These are phyloP conservation scores for Neurospora sp. DNA, from an alignment of 495 filamentous ascomycete genomes.

Conservation along the genomic window DNA sequence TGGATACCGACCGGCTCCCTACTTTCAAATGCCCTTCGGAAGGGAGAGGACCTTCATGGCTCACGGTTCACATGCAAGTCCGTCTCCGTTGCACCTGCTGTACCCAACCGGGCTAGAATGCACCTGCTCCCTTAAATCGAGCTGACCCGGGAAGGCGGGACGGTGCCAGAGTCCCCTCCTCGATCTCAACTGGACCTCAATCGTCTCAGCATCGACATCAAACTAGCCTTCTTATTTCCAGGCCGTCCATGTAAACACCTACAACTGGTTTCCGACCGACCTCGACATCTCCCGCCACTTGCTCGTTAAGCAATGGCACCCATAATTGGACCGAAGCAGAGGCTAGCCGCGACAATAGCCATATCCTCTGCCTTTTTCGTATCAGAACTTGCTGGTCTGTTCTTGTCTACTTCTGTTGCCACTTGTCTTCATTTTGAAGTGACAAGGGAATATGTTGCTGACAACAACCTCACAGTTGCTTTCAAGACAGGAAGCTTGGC, in stretches of 20 bases:
- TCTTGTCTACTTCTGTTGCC: neutral
- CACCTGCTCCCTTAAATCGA: neutral
- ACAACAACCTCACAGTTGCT: slow-evolving; percentile 40
- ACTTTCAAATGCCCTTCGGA: neutral
- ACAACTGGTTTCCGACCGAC: neutral
- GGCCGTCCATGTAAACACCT: neutral
- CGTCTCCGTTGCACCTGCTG: neutral
- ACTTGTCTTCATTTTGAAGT: neutral
- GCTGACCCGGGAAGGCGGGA: neutral
- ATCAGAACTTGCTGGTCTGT: slow-evolving; percentile 59
- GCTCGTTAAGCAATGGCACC: slow-evolving; percentile 14
- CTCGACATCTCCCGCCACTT: neutral
- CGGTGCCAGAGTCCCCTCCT: neutral
- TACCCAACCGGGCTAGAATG: neutral
- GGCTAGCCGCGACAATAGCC: slow-evolving; percentile 66
- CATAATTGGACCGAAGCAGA: slow-evolving; percentile 32
- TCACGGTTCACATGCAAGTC: neutral
- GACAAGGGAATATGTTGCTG: neutral
- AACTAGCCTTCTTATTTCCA: neutral
- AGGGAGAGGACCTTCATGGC: neutral
- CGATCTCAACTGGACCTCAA: neutral
- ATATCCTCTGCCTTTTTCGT: slow-evolving; percentile 81
- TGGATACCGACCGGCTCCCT: neutral
- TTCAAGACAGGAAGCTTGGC: slow-evolving; percentile 82
- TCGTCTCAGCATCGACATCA: neutral